Base-by-base conservation (phyloP, 108 stramenopile genomes). In the Discostella stelligeroides region DNA sequence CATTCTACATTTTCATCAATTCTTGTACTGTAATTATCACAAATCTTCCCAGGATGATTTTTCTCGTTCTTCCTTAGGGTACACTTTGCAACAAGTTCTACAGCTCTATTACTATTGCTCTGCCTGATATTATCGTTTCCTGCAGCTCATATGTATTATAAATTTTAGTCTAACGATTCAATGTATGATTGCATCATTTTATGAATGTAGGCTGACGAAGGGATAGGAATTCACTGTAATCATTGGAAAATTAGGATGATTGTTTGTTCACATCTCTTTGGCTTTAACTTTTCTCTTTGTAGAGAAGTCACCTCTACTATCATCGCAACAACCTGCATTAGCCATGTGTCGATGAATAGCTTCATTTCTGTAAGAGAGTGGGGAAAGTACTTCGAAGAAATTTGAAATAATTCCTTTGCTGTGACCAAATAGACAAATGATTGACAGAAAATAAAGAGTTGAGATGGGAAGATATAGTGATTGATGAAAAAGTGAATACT, bases 381-480 rank as follows among this genome's bases (percentile, higher is more conserved):
- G 70, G 12, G 10, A 51, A 1, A 71, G 14, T 12, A 71, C 70
- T 50, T 62, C 70, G 13, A n/a, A 27, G 60, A 71, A 71, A 15
- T 71, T 62, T 34, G 27, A 38, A 21, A 71, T 5, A 21, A 62
- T 54, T 24, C 70, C 70, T 41, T 71, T 62, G 50, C 60, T 61
- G 40, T 57, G 21, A 57, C 34, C 12, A 1, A 55, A 38, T 34
- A 17, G 20, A 68, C 1, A 9, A 55, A 38, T 34, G 25, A 34
- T 38, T 41, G 39, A 51, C 25, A 24, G 38, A 54, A 20, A 7
- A 21, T 34, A 10, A 57, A 43, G 56, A 30, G 20, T 27, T 45
- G 4, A 30, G 59, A 45, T 29, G 2, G 13, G 29, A 38, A 39
- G 0, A 7, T 0, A n/a, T 14, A 14, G 12, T 15, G 25, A 54